Percentiles rank a stretch among this genome's conserved stretches.
Conservation (phyloP, 1,284 basidiomycete species). For the Cerrena zonata region DNA sequence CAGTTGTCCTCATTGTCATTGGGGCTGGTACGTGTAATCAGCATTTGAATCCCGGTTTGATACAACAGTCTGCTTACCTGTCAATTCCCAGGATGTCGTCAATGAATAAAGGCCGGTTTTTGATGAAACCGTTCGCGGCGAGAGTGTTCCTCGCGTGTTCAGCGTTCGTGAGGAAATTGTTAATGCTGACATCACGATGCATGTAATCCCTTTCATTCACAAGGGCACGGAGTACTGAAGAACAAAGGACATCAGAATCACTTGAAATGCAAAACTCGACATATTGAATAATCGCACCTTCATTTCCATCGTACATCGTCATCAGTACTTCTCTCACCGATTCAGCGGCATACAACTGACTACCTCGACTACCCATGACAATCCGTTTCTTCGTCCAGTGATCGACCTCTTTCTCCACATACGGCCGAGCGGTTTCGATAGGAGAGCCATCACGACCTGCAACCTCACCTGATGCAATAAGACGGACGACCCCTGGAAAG, state of each 20-base stretch:
- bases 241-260: neutral
- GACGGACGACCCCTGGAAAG: slow-evolving; percentile 9
- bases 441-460: neutral
- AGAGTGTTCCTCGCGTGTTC: neutral
- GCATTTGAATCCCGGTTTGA: neutral
- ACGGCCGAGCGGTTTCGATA: neutral
- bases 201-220: neutral
- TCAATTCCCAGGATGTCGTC: slow-evolving; percentile 5
- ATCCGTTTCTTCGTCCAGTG: slow-evolving; percentile 1
- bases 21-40: neutral
- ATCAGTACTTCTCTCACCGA: slow-evolving; percentile 9
- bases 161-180: slow-evolving; percentile 12
- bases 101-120: slow-evolving; percentile 10
- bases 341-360: slow-evolving; percentile 1
- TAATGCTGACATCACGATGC: slow-evolving; percentile 11
- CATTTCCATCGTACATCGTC: slow-evolving; percentile 8
- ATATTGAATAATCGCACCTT: slow-evolving; percentile 10
- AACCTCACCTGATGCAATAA: neutral
- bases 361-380: slow-evolving; percentile 5
- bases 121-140: neutral
- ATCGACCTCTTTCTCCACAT: neutral
- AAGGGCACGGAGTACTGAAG: slow-evolving; percentile 7
- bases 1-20: neutral
- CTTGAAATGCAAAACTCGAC: neutral
- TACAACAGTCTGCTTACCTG: neutral